A percentile compares a stretch with the other conserved stretches of the same genome.
phyloP scores from a whole-genome alignment of 768 basidiomycete species.

The Clitopilus passeckerianus region DNA sequence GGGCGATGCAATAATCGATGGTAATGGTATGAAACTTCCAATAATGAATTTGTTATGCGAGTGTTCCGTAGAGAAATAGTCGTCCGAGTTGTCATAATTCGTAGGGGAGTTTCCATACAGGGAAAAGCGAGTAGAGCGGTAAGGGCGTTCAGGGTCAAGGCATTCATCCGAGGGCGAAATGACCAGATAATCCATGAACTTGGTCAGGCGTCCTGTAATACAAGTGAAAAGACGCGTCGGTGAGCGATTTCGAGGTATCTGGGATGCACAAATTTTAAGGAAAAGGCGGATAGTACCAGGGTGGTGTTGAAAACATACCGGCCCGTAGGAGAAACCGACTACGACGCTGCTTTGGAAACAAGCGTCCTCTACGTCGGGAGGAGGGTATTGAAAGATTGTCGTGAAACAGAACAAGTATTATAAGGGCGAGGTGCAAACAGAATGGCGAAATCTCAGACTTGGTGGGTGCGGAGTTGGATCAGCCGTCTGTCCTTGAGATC shows the following conservation, averaged over 20 bases:
- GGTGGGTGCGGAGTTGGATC: not conserved
- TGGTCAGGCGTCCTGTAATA: not conserved
- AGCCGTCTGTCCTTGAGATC: not conserved
- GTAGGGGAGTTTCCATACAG: slow-evolving; percentile 2
- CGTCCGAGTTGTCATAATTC: slow-evolving; percentile 4
- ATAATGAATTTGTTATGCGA: slow-evolving; percentile 18
- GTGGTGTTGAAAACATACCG: not conserved
- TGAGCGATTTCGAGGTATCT: not conserved
- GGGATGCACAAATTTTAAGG: not conserved
- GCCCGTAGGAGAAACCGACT: not conserved
- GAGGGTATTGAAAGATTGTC: not conserved
- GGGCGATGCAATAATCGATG: slow-evolving; percentile 59
- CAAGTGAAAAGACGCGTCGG: not conserved
- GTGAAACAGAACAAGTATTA: not conserved
- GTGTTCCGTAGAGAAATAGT: not conserved
- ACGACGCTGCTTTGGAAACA: not conserved
- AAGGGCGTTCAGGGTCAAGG: slow-evolving; percentile 5
- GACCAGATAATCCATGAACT: slow-evolving; percentile 13
- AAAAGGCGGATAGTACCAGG: not conserved
- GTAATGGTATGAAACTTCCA: slow-evolving; percentile 42
- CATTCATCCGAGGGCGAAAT: slow-evolving; percentile 9
- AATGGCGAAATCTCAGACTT: not conserved
- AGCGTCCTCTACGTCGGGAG: not conserved
- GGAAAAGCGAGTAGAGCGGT: not conserved
- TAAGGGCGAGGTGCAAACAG: not conserved